A percentile compares a stretch with the other conserved stretches of the same genome.
phyloP scores from a whole-genome alignment of 441 rosid species.

The Euphorbia celastroides region DNA sequence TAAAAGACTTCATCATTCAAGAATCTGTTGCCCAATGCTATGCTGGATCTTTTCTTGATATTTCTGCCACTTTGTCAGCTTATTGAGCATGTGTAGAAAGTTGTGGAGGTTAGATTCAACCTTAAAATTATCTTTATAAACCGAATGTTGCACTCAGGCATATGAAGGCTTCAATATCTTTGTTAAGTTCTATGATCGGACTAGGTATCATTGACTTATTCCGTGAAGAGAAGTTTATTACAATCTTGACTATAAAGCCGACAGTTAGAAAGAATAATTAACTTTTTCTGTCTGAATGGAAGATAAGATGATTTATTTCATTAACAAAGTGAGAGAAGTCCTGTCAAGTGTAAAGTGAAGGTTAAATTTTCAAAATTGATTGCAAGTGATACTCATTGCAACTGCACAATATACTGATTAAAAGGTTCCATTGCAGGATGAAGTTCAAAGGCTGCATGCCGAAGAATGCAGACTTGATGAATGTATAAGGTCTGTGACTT shows the following conservation, averaged over 20 bases:
- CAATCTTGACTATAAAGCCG: no score
- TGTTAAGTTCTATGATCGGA: neutral
- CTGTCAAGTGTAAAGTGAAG: conserved; percentile 2
- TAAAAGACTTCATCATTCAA: neutral
- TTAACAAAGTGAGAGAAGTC: neutral
- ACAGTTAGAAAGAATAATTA: no score
- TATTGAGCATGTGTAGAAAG: neutral
- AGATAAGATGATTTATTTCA: neutral
- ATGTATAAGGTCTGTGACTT: conserved; percentile 50
- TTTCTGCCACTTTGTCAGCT: neutral
- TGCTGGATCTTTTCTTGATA: neutral
- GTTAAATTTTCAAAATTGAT: conserved; percentile 8
- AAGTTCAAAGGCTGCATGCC: conserved; percentile 39
- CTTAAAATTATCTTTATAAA: no score
- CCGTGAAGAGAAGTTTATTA: neutral
- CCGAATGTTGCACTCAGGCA: no score
- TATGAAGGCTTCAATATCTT: neutral
- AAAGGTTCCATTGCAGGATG: conserved; percentile 36
- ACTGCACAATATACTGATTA: neutral
- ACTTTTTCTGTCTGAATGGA: no score
- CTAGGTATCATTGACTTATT: neutral
- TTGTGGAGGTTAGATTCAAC: no score
- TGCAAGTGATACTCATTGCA: neutral
- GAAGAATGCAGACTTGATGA: conserved; percentile 58
- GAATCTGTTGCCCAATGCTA: conserved; percentile 1